phyloP scores from a whole-genome alignment of 768 basidiomycete genomes.

The Hericium rajendrae region DNA sequence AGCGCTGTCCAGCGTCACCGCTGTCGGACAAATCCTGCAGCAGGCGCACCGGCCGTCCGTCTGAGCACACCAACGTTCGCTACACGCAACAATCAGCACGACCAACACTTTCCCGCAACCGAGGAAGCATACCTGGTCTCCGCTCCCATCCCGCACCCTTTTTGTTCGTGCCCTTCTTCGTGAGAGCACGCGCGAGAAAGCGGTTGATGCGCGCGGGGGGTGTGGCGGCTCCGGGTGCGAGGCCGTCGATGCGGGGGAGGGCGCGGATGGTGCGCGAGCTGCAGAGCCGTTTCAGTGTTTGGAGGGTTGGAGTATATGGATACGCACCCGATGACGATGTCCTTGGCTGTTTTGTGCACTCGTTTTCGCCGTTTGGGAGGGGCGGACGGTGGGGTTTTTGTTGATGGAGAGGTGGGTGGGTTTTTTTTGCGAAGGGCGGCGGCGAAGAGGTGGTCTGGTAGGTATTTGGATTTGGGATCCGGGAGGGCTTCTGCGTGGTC shows the following conservation, averaged over 20 bases:
- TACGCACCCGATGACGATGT: constrained; percentile 13
- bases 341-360: constrained; percentile 4
- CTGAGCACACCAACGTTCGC: constrained; percentile 11
- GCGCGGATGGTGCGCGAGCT: constrained; percentile 13
- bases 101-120: neutral
- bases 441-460: constrained; percentile 12
- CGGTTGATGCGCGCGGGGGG: constrained; percentile 7
- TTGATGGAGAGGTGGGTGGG: neutral
- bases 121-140: constrained; percentile 8
- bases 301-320: neutral
- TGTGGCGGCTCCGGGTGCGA: neutral
- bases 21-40: constrained; percentile 6
- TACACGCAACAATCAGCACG: neutral
- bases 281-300: neutral
- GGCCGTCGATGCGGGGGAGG: neutral
- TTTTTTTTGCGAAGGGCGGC: constrained; percentile 3
- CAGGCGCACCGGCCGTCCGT: constrained; percentile 5
- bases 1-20: neutral
- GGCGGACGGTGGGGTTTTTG: neutral
- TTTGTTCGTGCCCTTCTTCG: neutral
- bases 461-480: constrained; percentile 8
- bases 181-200: constrained; percentile 5
- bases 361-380: neutral
- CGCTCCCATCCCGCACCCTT: constrained; percentile 10
- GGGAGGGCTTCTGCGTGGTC: neutral